Percentiles rank a stretch among this genome's conserved stretches.
Evolutionary conservation across 1,139 yeast species (phyloP).

Genomic region (Candida sp.): DNA sequence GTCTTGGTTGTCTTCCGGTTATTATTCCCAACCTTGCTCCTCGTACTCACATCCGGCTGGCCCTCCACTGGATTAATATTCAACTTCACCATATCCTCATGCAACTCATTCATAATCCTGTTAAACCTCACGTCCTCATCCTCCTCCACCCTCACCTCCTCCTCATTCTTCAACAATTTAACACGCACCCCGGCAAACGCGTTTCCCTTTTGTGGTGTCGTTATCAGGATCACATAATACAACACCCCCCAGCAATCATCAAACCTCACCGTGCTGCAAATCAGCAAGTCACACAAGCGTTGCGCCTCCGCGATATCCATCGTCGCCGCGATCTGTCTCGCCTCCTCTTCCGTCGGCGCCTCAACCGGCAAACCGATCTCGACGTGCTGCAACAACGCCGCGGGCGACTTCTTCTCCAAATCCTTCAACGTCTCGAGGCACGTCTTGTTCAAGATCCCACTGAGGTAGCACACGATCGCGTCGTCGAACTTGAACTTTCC

Average conservation of each 20-base stretch:
- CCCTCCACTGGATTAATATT: neutral
- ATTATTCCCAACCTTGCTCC: neutral
- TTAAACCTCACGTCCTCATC: conserved; percentile 2
- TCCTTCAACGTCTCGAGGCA: neutral
- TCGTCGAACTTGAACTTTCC: neutral
- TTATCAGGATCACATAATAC: neutral
- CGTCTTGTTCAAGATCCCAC: neutral
- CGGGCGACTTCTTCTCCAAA: neutral
- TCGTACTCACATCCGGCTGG: neutral
- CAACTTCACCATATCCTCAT: conserved; percentile 1
- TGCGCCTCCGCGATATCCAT: neutral
- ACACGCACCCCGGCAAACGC: neutral
- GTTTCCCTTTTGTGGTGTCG: neutral
- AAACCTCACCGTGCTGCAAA: neutral
- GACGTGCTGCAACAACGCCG: neutral
- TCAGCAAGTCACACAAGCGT: no score
- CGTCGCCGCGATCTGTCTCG: neutral
- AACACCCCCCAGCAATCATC: neutral
- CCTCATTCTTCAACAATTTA: neutral
- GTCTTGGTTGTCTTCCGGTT: neutral
- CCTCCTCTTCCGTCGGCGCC: neutral
- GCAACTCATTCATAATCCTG: conserved; percentile 3
- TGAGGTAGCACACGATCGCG: neutral
- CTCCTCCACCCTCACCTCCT: neutral
- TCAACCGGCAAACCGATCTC: neutral